Percentiles rank a stretch among this genome's conserved stretches.
Conservation (phyloP, 2,329 filamentous ascomycete species). For the Ilyonectria mors-panacis region DNA sequence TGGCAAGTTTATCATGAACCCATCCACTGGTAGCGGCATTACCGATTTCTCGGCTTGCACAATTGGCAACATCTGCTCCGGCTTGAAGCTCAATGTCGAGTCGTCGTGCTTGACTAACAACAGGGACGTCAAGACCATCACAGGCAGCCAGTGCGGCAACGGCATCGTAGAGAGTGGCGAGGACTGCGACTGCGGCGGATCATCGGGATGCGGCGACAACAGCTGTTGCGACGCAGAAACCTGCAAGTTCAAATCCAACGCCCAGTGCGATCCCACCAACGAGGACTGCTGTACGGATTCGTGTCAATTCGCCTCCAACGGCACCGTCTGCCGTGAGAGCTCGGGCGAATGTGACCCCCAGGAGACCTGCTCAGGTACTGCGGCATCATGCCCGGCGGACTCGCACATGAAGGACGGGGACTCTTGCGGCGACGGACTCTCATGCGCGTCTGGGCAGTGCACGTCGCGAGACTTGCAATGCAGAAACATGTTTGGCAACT, state of each 20-base stretch:
- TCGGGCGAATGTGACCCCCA: conserved; percentile 87
- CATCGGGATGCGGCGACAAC: conserved; percentile 79
- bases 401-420: conserved; percentile 77
- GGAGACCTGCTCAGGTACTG: conserved; percentile 84
- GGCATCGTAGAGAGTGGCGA: conserved; percentile 96
- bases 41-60: conserved; percentile 88
- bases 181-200: conserved; percentile 95
- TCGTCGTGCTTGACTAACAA: conserved; percentile 88
- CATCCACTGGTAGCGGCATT: conserved; percentile 82
- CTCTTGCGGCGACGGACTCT: conserved; percentile 78
- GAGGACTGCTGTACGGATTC: conserved; percentile 82
- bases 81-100: conserved; percentile 83
- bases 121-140: conserved; percentile 84
- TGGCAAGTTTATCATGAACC: conserved; percentile 95
- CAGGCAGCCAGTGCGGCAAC: conserved; percentile 91
- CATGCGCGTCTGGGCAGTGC: conserved; percentile 93
- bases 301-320: conserved; percentile 78
- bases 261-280: conserved; percentile 86
- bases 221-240: conserved; percentile 87
- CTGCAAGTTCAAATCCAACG: conserved; percentile 83
- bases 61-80: conserved; percentile 94
- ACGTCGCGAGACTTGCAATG: conserved; percentile 94
- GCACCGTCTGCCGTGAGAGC: conserved; percentile 84
- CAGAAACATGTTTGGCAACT: conserved; percentile 83
- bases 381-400: conserved; percentile 81